Evolutionary conservation across 139 green algal species (phyloP).

Genomic region (Choricystis sp.): DNA sequence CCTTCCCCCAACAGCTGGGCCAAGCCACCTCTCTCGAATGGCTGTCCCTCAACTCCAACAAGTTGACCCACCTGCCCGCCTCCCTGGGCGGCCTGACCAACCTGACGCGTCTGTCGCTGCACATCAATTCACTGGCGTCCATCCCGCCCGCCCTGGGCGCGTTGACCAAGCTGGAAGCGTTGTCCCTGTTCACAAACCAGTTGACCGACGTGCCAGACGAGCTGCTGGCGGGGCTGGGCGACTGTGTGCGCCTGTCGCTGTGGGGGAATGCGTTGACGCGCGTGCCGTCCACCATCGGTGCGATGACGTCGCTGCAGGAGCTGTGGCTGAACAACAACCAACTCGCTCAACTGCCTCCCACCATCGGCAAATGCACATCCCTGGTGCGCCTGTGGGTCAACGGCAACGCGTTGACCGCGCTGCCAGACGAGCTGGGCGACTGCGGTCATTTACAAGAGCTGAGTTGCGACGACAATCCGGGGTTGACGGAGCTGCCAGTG

Average conservation of each 20-base stretch:
- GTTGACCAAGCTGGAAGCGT: background rate
- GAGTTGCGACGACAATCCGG: background rate
- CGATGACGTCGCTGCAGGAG: background rate
- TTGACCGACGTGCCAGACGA: background rate
- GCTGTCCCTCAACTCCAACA: background rate
- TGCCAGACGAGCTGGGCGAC: slow-evolving; percentile 36
- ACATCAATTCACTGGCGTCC: background rate
- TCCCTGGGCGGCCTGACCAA: background rate
- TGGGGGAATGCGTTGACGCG: background rate
- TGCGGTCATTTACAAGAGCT: slow-evolving; percentile 36
- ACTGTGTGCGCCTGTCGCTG: background rate
- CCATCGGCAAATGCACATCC: background rate
- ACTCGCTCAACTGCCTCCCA: background rate
- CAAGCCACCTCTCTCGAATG: background rate
- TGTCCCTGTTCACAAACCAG: background rate
- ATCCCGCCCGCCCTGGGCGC: background rate
- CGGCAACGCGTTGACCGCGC: slow-evolving; percentile 33
- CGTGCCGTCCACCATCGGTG: background rate
- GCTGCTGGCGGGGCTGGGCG: background rate
- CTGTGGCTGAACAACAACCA: background rate
- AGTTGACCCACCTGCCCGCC: background rate
- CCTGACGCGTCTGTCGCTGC: background rate
- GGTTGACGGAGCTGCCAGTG: too few species aligned
- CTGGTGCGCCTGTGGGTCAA: slow-evolving; percentile 1
- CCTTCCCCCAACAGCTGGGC: too few species aligned